A percentile compares a stretch with the other conserved stretches of the same genome.
These are phyloP conservation scores for Graphilbum sp. DNA, from an alignment of 2,329 filamentous ascomycete genomes.

Conservation along the genomic window DNA sequence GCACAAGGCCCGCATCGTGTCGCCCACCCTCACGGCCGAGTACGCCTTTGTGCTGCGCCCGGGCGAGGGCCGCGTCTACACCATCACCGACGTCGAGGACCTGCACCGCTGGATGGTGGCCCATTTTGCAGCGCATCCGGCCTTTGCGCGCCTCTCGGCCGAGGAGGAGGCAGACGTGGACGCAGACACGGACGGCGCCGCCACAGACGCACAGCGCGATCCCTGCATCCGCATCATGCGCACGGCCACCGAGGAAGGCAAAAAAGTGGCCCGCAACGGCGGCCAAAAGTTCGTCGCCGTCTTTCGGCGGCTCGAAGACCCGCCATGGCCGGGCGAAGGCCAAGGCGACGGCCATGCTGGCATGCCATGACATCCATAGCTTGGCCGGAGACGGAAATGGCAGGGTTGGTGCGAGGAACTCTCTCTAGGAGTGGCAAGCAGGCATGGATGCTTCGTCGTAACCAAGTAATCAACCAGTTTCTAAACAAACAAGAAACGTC, in stretches of 20 bases:
- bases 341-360: not conserved
- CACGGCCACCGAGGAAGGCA: conserved; percentile 86
- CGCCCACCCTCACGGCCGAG: conserved; percentile 72
- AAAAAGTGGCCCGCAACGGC: conserved; percentile 84
- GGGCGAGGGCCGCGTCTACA: conserved; percentile 69
- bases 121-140: conserved; percentile 62
- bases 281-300: conserved; percentile 85
- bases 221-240: conserved; percentile 59
- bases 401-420: no score
- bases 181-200: conserved; percentile 14
- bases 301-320: conserved; percentile 67
- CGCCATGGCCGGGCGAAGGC: conserved; percentile 44
- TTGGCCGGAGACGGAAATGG: no score
- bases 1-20: conserved; percentile 92
- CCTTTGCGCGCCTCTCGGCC: conserved; percentile 55
- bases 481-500: no score
- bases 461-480: no score
- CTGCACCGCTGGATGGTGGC: conserved; percentile 85
- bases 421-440: no score
- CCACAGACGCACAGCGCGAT: conserved; percentile 47
- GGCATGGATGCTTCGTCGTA: no score
- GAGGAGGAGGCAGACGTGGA: conserved; percentile 44
- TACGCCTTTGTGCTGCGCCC: conserved; percentile 79
- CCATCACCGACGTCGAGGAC: conserved; percentile 93
- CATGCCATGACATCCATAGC: no score